Conservation (phyloP, 2,329 filamentous ascomycete species). For the Shiraia sp. region DNA sequence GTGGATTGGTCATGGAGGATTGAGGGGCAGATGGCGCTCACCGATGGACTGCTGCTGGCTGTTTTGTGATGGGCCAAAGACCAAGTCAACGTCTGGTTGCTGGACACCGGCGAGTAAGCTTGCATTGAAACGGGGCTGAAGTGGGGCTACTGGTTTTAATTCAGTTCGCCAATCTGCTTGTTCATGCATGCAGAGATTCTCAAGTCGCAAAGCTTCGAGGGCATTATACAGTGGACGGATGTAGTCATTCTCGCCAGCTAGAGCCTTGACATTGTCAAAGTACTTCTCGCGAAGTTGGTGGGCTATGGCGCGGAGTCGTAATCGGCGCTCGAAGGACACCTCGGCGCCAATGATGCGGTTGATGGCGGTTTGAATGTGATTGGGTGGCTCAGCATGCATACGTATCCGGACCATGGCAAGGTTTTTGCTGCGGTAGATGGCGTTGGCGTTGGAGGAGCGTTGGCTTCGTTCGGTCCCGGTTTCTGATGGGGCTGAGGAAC, state of each 20-base stretch:
- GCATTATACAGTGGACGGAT: conserved; percentile 9
- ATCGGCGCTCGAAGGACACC: conserved; percentile 8
- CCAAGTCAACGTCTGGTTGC: conserved; percentile 8
- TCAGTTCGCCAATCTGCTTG: conserved; percentile 14
- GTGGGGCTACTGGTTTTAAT: conserved; percentile 10
- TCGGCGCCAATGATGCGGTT: conserved; percentile 9
- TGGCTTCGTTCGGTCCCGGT: conserved; percentile 5
- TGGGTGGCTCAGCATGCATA: conserved; percentile 13
- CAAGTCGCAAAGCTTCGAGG: conserved; percentile 4
- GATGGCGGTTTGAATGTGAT: conserved; percentile 12
- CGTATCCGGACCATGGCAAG: conserved; percentile 10
- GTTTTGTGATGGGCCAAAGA: conserved; percentile 3
- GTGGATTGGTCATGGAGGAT: conserved; percentile 2
- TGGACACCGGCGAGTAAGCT: conserved; percentile 7
- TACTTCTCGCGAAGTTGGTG: conserved; percentile 10
- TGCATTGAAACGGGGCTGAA: conserved; percentile 9
- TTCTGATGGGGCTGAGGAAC: conserved; percentile 6
- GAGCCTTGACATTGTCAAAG: conserved; percentile 6
- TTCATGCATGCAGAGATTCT: conserved; percentile 11
- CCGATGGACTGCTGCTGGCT: conserved; percentile 1
- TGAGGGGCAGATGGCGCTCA: conserved; percentile 1
- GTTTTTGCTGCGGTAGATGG: conserved; percentile 6
- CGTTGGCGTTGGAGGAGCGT: not conserved
- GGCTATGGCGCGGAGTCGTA: conserved; percentile 12
- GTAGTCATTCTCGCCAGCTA: conserved; percentile 12